A percentile compares a stretch with the other conserved stretches of the same genome.
Evolutionary conservation across 179 eudicot species (phyloP).

Genomic region (Amaranthus tricolor): DNA sequence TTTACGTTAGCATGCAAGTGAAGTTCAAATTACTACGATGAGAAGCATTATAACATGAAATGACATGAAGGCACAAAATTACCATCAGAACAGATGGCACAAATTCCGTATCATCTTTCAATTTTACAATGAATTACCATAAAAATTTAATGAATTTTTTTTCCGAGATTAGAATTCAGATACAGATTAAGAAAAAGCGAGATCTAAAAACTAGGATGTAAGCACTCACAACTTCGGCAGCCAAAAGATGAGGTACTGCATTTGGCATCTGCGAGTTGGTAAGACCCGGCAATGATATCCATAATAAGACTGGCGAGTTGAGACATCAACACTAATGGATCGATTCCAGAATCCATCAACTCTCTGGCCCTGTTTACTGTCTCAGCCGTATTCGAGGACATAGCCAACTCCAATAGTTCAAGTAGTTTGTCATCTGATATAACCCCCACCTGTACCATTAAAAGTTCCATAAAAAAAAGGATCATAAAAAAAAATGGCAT

Average conservation of each 20-base stretch:
- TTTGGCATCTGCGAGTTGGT: slow-evolving; percentile 55
- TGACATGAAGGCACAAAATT: not conserved
- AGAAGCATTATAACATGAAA: not conserved
- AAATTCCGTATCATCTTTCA: not conserved
- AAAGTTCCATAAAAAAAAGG: not conserved
- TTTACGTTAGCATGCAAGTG: not conserved
- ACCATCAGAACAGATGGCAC: not conserved
- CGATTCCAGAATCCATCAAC: slow-evolving; percentile 91
- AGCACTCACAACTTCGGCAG: slow-evolving; percentile 74
- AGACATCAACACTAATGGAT: slow-evolving; percentile 89
- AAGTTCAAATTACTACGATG: not conserved
- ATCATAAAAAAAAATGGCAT: too few relatives aligned
- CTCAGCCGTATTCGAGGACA: slow-evolving; percentile 93
- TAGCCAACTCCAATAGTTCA: slow-evolving; percentile 87
- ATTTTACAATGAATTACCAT: not conserved
- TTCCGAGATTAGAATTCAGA: too few relatives aligned
- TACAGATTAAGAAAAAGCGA: not conserved
- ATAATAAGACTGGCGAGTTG: slow-evolving; percentile 88
- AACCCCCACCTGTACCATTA: slow-evolving; percentile 68
- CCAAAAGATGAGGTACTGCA: slow-evolving; percentile 45
- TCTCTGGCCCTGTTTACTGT: slow-evolving; percentile 95
- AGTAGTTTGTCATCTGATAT: slow-evolving; percentile 90
- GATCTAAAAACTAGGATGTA: not conserved
- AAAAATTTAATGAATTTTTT: not conserved
- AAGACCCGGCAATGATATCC: slow-evolving; percentile 88